Evolutionary conservation across 371 early-diverging fungal species (phyloP), one percentile per base, ranked within the genome.

Genomic region (Apophysomyces ossiformis): DNA sequence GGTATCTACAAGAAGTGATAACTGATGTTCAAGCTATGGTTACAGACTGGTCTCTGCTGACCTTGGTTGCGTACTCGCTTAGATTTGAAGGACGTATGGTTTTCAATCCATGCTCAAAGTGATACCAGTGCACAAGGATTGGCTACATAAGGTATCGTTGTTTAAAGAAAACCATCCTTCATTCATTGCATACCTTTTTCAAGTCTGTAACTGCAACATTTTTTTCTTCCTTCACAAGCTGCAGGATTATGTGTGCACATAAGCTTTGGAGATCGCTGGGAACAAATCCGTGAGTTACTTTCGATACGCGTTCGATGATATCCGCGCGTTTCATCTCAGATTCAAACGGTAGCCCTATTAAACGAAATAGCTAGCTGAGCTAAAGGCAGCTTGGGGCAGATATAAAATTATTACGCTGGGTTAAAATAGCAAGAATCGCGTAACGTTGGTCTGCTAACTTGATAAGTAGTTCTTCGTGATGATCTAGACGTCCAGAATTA

Each of bases 211-310:
- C 18, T 21, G 47, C 21, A 5, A 62, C 57, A 0, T 62, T 57
- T 21, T 16, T 21, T 57, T 75, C 69, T 35, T 75, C 70, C 37
- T 81, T 74, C 0, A 89, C 75, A 13, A 85, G 63, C 13, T 63
- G 56, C 21, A 89, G 61, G 1, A 82, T 81, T 3, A 79, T 83
- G 44, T 87, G 84, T 35, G 84, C 69, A 59, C 90, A 90, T 21
- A 93, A 63, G 39, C 81, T 85, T 67, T 89, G 87, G 36, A 93
- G 72, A 72, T 93, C 93, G 18, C 91, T 86, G 0, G 93, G 86
- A 0, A 89, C 90, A 73, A 88, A 93, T 7, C 99, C 99, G 81
- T 99, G 99, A 0, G 98, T 97, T 63, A 92, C 91, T 58, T 92
- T 82, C 4, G 99, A 93, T 32, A 99, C 88, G 69, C 90, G 82